Conservation (phyloP, 2,329 filamentous ascomycete genomes). For the Curvularia spicifera region DNA sequence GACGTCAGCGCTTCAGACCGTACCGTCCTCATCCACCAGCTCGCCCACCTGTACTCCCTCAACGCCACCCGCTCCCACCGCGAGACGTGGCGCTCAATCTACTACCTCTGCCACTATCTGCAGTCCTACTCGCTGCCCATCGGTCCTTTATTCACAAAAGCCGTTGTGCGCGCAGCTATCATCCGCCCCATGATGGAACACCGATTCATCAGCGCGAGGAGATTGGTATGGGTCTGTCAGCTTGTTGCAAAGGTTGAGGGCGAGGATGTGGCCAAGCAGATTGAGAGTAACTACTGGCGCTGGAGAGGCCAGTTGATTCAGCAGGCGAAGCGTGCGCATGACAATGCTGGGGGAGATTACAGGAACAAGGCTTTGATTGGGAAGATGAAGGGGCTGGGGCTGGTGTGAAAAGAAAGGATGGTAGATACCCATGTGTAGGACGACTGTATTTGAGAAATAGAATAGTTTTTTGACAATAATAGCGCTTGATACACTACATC, state of each 20-base stretch:
- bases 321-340: slow-evolving; percentile 28
- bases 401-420: slow-evolving; percentile 25
- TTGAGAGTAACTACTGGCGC: slow-evolving; percentile 37
- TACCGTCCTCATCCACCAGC: slow-evolving; percentile 37
- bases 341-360: slow-evolving; percentile 25
- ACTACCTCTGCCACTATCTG: slow-evolving; percentile 40
- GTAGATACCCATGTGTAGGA: neutral
- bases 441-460: neutral
- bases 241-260: slow-evolving; percentile 41
- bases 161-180: slow-evolving; percentile 35
- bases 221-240: slow-evolving; percentile 39
- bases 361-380: slow-evolving; percentile 34
- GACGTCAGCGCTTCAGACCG: slow-evolving; percentile 25
- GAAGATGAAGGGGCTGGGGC: slow-evolving; percentile 39
- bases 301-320: slow-evolving; percentile 42
- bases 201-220: slow-evolving; percentile 37
- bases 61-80: slow-evolving; percentile 29
- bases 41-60: slow-evolving; percentile 43
- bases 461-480: neutral
- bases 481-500: neutral
- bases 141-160: slow-evolving; percentile 39
- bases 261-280: slow-evolving; percentile 30
- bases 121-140: slow-evolving; percentile 28
- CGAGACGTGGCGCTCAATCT: slow-evolving; percentile 35
- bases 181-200: slow-evolving; percentile 37